Evolutionary conservation across 495 filamentous ascomycete species (phyloP).

Genomic region (Neurospora sp.): DNA sequence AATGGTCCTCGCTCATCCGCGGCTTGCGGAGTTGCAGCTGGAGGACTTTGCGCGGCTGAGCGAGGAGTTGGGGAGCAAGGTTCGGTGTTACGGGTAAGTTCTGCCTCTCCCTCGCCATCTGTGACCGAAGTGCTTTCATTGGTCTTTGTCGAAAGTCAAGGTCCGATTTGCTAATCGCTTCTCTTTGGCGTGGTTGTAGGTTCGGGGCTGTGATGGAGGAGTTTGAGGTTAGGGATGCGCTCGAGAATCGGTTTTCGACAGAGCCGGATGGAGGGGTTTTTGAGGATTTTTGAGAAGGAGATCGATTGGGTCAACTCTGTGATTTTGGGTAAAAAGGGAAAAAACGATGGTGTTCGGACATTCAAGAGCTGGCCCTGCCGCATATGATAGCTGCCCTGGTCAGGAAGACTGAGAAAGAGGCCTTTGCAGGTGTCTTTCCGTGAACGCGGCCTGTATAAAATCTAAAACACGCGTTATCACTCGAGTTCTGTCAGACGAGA

Average conservation of each 20-base stretch:
- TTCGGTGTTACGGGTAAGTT: slow-evolving; percentile 88
- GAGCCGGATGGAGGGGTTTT: slow-evolving; percentile 37
- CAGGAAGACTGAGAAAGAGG: not conserved
- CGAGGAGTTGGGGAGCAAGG: slow-evolving; percentile 63
- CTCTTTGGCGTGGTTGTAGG: slow-evolving; percentile 26
- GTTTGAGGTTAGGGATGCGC: slow-evolving; percentile 80
- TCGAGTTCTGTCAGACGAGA: not conserved
- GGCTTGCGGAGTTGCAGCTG: slow-evolving; percentile 49
- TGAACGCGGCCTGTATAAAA: not conserved
- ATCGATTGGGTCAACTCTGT: not conserved
- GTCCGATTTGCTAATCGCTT: slow-evolving; percentile 7
- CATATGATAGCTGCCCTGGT: not conserved
- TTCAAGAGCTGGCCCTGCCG: not conserved
- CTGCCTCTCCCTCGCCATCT: slow-evolving; percentile 1
- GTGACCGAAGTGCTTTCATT: not conserved
- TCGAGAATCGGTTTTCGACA: slow-evolving; percentile 60
- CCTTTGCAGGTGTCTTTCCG: not conserved
- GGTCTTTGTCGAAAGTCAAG: not conserved
- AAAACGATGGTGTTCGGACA: not conserved
- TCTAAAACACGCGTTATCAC: not conserved
- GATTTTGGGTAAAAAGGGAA: not conserved
- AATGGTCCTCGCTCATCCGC: slow-evolving; percentile 61
- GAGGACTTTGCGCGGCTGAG: slow-evolving; percentile 66
- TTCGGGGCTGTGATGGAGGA: slow-evolving; percentile 84
- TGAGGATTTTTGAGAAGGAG: not conserved